Evolutionary conservation across 257 asterid genomes (phyloP), one percentile per base, ranked within the genome.

Genomic region (Pogostemon cablin): DNA sequence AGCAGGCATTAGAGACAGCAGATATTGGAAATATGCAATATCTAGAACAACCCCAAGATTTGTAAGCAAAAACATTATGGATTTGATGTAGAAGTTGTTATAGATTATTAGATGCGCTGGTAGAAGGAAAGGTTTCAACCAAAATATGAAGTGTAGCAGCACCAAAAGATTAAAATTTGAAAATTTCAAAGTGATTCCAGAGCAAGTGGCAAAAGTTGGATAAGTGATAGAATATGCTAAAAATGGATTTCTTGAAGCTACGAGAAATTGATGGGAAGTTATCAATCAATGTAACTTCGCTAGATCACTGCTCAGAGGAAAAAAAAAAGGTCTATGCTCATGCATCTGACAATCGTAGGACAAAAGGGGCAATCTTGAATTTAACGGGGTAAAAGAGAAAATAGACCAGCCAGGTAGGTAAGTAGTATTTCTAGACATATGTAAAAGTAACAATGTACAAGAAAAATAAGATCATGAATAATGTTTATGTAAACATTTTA

Each of bases 401-500:
- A 32, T 44, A 41, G 55, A 62, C 35, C 6, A 69, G 71, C 53
- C 44, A 62, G 12, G 35, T 39, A 47, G 50, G 32, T 25, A 25
- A 25, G 32, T 25, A 25, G 32, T 25, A 25, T 25, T 25, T 25
- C 32, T 25, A 25, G 2, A 15, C 20, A 64, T 56, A 63, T 35
- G 10, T 34, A 40, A 64, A 20, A 68, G 57, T 59, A 41, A 39
- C 56, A 32, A 20, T 15, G 12, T 58, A 42, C 38, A 49, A 37
- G 62, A 37, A 63, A 54, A 69, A 47, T 40, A 15, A 17, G 38
- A 62, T 44, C 41, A 41, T 49, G 43, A 0, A 7, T 52, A 17
- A 56, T 10, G 47, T 11, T 62, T 46, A 20, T 17, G 68, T 62
- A 10, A 77, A n/a, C n/a, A 65, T 40, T 66, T 65, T 49, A 41